phyloP scores from a whole-genome alignment of 2,329 filamentous ascomycete genomes.

The Calonectria multiphialidica region DNA sequence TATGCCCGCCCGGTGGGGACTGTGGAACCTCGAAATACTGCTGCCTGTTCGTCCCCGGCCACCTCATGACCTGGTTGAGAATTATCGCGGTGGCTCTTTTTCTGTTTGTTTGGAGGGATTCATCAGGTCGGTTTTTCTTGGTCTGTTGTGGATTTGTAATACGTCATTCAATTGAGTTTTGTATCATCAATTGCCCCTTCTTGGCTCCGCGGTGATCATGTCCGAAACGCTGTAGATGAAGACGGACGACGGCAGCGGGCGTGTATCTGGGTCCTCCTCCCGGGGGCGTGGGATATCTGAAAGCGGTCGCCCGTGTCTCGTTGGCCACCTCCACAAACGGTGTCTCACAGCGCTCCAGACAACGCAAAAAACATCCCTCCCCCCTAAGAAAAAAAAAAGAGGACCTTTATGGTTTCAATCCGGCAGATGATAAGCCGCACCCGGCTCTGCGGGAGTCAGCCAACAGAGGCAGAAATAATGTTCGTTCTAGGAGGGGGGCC shows the following conservation, averaged over 20 bases:
- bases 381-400: neutral
- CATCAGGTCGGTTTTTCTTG: neutral
- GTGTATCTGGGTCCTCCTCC: too few relatives aligned
- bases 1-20: conserved; percentile 19
- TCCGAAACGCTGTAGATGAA: neutral
- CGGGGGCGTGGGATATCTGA: neutral
- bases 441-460: neutral
- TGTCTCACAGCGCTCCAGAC: conserved; percentile 2
- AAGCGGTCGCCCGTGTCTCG: neutral
- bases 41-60: conserved; percentile 22
- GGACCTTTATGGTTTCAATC: neutral
- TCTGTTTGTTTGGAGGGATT: too few relatives aligned
- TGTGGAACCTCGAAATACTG: conserved; percentile 26
- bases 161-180: conserved; percentile 10
- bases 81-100: neutral
- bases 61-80: conserved; percentile 1
- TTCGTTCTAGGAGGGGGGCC: neutral
- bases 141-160: neutral
- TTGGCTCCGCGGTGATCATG: too few relatives aligned
- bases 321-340: neutral
- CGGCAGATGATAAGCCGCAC: neutral
- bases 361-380: neutral
- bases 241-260: neutral
- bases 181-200: neutral
- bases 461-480: neutral